Conservation (phyloP, 148 eudicot genomes). For the Beta vulgaris region DNA sequence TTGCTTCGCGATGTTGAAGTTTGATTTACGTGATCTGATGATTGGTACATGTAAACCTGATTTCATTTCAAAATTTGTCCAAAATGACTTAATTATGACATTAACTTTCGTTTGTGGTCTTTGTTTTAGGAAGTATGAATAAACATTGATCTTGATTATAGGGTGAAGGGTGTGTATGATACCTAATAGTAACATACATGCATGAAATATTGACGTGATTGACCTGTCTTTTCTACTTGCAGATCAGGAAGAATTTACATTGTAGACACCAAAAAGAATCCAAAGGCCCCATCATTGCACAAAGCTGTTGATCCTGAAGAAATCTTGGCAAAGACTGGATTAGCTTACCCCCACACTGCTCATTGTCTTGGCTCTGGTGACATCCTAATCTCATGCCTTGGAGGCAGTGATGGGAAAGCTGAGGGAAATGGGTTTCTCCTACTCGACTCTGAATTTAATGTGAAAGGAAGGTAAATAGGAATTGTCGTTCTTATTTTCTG, state of each 20-base stretch:
- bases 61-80: neutral
- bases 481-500: neutral
- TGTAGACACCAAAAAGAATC: slow-evolving; percentile 69
- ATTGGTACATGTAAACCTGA: neutral
- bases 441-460: slow-evolving; percentile 89
- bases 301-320: slow-evolving; percentile 85
- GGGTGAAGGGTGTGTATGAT: neutral
- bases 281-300: slow-evolving; percentile 74
- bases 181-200: neutral
- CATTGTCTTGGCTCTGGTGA: slow-evolving; percentile 99
- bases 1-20: neutral
- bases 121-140: neutral
- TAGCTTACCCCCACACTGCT: slow-evolving; percentile 96
- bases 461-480: slow-evolving; percentile 82
- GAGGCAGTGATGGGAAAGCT: slow-evolving; percentile 85
- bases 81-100: neutral
- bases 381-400: slow-evolving; percentile 87
- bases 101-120: neutral
- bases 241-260: slow-evolving; percentile 94
- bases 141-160: neutral
- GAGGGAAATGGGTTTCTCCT: slow-evolving; percentile 93
- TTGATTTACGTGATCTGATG: neutral
- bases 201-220: neutral
- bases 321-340: slow-evolving; percentile 69
- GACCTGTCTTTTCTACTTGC: slow-evolving; percentile 17